Conservation (phyloP, 2,329 filamentous ascomycete species). For the Diaporthe vexans region DNA sequence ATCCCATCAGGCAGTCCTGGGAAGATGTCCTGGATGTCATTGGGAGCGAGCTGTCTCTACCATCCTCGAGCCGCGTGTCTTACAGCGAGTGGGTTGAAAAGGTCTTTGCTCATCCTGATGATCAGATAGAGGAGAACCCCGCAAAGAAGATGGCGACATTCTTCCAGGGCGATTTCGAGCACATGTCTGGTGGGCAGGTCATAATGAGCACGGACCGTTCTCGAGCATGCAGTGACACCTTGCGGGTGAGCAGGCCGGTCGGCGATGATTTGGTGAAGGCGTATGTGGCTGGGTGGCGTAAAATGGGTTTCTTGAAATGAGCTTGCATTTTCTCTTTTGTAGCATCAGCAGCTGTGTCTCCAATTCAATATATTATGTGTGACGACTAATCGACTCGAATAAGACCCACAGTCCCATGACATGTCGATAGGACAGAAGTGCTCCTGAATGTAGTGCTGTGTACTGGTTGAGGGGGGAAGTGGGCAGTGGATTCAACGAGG, state of each 20-base stretch:
- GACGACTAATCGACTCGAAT: no score
- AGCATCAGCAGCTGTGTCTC: neutral
- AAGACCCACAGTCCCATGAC: no score
- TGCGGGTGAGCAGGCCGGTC: neutral
- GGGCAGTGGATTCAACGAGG: no score
- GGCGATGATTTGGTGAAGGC: neutral
- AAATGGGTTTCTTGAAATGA: neutral
- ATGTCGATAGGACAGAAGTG: no score
- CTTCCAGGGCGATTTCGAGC: conserved; percentile 4
- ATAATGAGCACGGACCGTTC: conserved; percentile 1
- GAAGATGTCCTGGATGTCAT: neutral
- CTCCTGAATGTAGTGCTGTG: no score
- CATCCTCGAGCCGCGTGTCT: neutral
- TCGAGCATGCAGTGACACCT: neutral
- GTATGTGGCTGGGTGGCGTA: neutral
- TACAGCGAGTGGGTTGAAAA: conserved; percentile 3
- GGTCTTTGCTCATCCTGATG: neutral
- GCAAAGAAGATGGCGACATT: conserved; percentile 1
- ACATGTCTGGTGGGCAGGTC: neutral
- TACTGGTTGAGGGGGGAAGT: no score
- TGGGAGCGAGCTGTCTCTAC: conserved; percentile 37
- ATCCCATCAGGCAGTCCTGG: conserved; percentile 31
- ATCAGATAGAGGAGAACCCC: neutral
- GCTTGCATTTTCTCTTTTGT: neutral
- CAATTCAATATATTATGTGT: neutral